Evolutionary conservation across 140 eudicot genomes (phyloP), one percentile per base, ranked within the genome.

Genomic region (Erigeron philadelphicus): DNA sequence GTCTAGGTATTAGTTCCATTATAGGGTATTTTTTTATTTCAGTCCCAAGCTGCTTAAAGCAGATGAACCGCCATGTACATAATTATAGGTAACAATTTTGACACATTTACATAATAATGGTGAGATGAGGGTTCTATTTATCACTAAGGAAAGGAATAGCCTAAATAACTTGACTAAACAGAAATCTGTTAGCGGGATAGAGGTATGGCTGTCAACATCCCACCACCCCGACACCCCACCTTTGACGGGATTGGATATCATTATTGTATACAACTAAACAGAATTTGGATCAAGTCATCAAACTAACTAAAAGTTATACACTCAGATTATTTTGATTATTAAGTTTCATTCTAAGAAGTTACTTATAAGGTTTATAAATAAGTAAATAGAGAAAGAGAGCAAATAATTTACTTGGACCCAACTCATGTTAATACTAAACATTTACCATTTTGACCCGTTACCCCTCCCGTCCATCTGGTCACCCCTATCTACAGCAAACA

Each of bases 381-480:
- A 48, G 8, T 4, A 1, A 12, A 48, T 11, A 48, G 3, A 10
- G 3, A 48, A 48, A n/a, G 3, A 8, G 8, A 50, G 16, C 17
- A 13, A 13, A 12, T 12, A 50, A 50, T 12, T 17, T 50, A 17
- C 56, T 50, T 55, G 25, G 12, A 55, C 61, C 62, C n/a, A 21
- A 21, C 62, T 11, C 5, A 35, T 56, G 9, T 56, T 10, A 10
- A 56, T 53, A 53, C 16, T 53, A 10, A 56, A 56, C 13, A 56
- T n/a, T 58, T 25, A 25, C n/a, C 47, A 9, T 41, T 15, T 40
- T 61, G 10, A 38, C 54, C 68, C 68, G 11, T 35, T 15, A 41
- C 40, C 54, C 9, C 8, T 18, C 70, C 70, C 70, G n/a, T 35
- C 68, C 53, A 9, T 16, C 44, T 64, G 17, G 38, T 25, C 38